Evolutionary conservation across 2,329 filamentous ascomycete genomes (phyloP), one percentile per base, ranked within the genome.

Genomic region (Emericellopsis cladophorae): DNA sequence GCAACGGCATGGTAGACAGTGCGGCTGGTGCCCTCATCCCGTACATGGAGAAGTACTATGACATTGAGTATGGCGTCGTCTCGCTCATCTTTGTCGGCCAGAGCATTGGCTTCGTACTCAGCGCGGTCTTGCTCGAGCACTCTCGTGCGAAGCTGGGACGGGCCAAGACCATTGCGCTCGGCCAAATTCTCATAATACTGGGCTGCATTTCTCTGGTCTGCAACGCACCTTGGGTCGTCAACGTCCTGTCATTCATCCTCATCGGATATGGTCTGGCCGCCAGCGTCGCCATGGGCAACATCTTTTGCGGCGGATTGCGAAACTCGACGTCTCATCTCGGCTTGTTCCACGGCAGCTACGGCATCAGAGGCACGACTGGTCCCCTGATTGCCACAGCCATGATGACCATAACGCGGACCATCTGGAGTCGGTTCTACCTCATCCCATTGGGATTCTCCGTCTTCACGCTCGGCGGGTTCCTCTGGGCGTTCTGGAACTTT

Each of bases 41-140:
- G 0, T 87, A 87, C 53, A 83, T 93, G 58, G 83, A 90, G 55
- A 67, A 63, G 56, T 75, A 54, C 51, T 93, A 90, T 53, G 49
- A 68, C 43, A 85, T 92, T 42, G 81, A 80, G 34, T 90, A 92
- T 55, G 81, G 79, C 3, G 61, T 86, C 8, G 83, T 92, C 3
- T 90, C 86, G 2, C 65, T 90, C 31, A 84, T 93, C 52, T 93
- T 92, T 63, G 73, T 92, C 24, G 75, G 80, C 36, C 84, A 84
- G 49, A 84, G 86, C 0, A 48, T 81, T 5, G 86, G 86, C 14
- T 93, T 87, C 61, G 79, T 93, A 52, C 57, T 71, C 11, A 81
- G 82, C 1, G 85, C 85, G 1, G 73, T 80, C 31, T 67, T 81
- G 45, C 72, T 81, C n/a, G 80, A 88, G 51, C 58, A 62, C 1